These are phyloP conservation scores for Neltuma alba DNA, from an alignment of 306 rosid genomes.

Conservation along the genomic window DNA sequence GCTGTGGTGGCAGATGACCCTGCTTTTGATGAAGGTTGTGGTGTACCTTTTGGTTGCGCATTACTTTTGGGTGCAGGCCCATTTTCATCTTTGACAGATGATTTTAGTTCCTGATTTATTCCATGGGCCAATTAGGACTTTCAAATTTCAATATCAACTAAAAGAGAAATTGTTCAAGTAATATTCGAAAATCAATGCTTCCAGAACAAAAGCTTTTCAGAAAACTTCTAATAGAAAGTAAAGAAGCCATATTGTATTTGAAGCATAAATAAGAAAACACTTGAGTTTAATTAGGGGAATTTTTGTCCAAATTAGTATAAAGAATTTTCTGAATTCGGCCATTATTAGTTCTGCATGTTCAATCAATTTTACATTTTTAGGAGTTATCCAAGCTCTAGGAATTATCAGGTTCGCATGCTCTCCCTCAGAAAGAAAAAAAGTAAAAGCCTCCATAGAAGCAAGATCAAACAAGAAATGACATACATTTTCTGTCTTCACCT, in stretches of 20 bases:
- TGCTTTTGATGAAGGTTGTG: constrained; percentile 50
- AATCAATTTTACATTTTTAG: not conserved
- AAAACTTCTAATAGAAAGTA: not conserved
- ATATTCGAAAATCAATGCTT: constrained; percentile 12
- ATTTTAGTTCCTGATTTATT: constrained; percentile 65
- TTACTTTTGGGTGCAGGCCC: constrained; percentile 55
- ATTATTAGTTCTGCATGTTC: not conserved
- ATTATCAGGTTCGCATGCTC: not conserved
- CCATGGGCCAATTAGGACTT: constrained; percentile 33
- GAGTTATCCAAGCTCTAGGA: not conserved
- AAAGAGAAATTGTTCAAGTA: constrained; percentile 10
- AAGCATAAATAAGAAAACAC: constrained; percentile 21
- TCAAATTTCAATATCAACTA: constrained; percentile 12
- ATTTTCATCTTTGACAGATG: constrained; percentile 59
- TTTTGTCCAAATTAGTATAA: not conserved
- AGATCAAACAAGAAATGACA: constrained; percentile 35
- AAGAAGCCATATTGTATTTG: constrained; percentile 19
- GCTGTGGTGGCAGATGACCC: constrained; percentile 51
- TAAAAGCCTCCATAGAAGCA: not conserved
- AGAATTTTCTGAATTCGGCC: not conserved
- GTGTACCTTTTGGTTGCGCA: constrained; percentile 58
- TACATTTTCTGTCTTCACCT: constrained; percentile 89
- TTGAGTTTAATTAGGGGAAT: constrained; percentile 9
- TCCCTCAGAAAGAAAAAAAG: not conserved
- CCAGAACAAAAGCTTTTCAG: not conserved